Conservation (phyloP, 2,329 filamentous ascomycete species). For the Nemania sp. region DNA sequence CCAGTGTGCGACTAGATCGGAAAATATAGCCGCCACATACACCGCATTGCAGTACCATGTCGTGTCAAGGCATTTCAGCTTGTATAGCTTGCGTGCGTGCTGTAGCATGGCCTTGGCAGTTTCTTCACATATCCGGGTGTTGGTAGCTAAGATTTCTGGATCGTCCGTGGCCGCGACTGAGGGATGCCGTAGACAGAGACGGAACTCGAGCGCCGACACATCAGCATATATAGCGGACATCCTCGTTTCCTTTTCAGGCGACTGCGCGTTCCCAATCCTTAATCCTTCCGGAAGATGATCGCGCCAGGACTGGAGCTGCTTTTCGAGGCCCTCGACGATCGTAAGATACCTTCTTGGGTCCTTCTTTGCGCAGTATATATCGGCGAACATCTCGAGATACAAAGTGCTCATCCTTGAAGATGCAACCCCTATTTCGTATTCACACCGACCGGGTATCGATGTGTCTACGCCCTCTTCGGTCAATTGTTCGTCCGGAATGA, state of each 20-base stretch:
- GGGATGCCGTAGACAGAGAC: constrained; percentile 64
- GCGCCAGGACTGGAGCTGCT: constrained; percentile 65
- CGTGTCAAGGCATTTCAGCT: constrained; percentile 71
- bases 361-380: constrained; percentile 72
- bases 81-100: constrained; percentile 62
- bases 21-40: constrained; percentile 75
- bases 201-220: constrained; percentile 60
- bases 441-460: constrained; percentile 61
- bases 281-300: constrained; percentile 67
- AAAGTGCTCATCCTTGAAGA: constrained; percentile 68
- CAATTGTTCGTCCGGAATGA: constrained; percentile 72
- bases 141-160: constrained; percentile 60
- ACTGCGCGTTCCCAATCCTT: constrained; percentile 49
- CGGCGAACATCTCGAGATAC: constrained; percentile 74
- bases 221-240: constrained; percentile 60
- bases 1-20: constrained; percentile 70
- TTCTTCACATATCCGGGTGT: constrained; percentile 68
- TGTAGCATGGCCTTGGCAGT: constrained; percentile 67
- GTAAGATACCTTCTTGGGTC: constrained; percentile 66
- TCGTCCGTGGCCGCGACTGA: constrained; percentile 62
- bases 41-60: constrained; percentile 78
- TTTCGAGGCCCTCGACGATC: constrained; percentile 68
- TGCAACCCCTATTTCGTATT: constrained; percentile 68
- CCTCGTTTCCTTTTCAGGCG: constrained; percentile 47
- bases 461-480: constrained; percentile 66